Evolutionary conservation across 495 filamentous ascomycete species (phyloP), one percentile per base, ranked within the genome.

Genomic region (Daldinia grandis): DNA sequence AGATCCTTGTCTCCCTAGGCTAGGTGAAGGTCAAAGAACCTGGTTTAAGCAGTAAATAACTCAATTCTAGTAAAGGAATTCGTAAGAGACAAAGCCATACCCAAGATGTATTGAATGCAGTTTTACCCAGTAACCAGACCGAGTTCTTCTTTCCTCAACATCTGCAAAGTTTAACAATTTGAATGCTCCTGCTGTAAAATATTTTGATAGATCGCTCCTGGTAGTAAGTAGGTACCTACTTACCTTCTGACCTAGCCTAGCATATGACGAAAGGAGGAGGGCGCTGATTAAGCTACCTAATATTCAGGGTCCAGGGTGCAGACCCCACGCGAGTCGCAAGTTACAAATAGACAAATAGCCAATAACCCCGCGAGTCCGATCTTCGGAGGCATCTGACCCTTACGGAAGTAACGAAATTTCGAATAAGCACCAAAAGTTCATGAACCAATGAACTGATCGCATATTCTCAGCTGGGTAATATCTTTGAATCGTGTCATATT

Each of bases 301-400:
- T 50, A 19, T 57, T 37, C 31, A 64, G 55, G 44, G 54, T 53
- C 37, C 4, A 51, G 30, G 21, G 19, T 31, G 9, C 10, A 37
- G 54, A 9, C 51, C 53, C 62, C 62, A 37, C 40, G 28, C 17
- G 8, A 28, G 40, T 60, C 40, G 28, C 17, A 4, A 28, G 40
- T 60, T 35, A 38, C 53, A 17, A 59, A 42, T 35, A 50, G 21
- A 44, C 19, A 19, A 9, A 24, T 47, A 21, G 64, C 69, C 69
- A 9, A 24, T 47, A 21, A 68, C 69, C 69, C 69, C 61, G 64
- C 64, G 60, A 55, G 64, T 73, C 70, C 70, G 70, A 69, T 69
- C 3, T 21, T 73, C 70, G 70, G 70, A 73, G 69, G 49, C 17
- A 62, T 1, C 37, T 24, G 28, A 61, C 33, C 38, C 14, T 55